A percentile compares a stretch with the other conserved stretches of the same genome.
phyloP scores from a whole-genome alignment of 768 basidiomycete genomes.

The Suillus bovinus region DNA sequence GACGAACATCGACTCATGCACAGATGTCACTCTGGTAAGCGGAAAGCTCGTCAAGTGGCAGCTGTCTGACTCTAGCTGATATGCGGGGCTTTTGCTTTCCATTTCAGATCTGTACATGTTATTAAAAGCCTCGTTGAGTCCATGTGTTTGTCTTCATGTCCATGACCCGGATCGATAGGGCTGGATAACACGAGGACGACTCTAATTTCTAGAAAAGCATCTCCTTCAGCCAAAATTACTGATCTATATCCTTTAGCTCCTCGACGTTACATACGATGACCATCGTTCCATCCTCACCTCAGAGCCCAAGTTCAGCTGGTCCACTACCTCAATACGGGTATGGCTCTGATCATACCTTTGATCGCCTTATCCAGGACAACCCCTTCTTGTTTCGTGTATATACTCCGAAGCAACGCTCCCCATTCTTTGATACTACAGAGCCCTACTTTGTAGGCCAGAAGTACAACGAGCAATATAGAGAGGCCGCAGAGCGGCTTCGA shows the following conservation, averaged over 20 bases:
- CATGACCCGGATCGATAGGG: constrained; percentile 29
- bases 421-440: constrained; percentile 53
- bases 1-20: neutral
- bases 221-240: constrained; percentile 7
- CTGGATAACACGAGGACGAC: constrained; percentile 33
- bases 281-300: constrained; percentile 15
- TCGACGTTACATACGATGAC: constrained; percentile 25
- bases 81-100: neutral
- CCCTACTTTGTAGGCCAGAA: constrained; percentile 70
- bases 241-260: constrained; percentile 15
- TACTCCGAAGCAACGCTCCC: constrained; percentile 64
- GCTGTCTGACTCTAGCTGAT: neutral
- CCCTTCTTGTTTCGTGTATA: constrained; percentile 81
- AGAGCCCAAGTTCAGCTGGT: constrained; percentile 22
- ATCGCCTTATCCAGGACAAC: constrained; percentile 59
- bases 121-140: constrained; percentile 14
- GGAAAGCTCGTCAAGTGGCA: neutral
- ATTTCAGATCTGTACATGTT: neutral
- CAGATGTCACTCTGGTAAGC: neutral
- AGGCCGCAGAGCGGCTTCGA: constrained; percentile 39
- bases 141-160: constrained; percentile 27
- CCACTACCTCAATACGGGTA: constrained; percentile 75
- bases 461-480: constrained; percentile 49
- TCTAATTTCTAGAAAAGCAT: constrained; percentile 30
- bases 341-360: constrained; percentile 61